These are phyloP conservation scores for Pterocarpus macrocarpus DNA, from an alignment of 306 rosid species.

Conservation along the genomic window DNA sequence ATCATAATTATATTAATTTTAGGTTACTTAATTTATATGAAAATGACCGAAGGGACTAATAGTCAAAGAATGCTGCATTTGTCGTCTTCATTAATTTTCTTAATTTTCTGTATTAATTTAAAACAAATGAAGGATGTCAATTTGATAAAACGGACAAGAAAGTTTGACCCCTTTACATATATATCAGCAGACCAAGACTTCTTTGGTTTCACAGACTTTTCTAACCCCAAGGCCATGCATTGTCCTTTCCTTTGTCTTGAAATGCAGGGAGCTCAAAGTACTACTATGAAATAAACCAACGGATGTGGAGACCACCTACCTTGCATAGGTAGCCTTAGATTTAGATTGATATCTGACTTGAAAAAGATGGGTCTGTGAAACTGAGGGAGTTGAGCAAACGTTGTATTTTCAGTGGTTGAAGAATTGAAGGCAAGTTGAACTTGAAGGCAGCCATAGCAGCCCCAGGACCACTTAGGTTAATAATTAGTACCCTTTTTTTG, in stretches of 20 bases:
- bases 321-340: conserved; percentile 9
- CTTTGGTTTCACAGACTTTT: conserved; percentile 10
- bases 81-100: neutral
- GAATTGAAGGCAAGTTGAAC: conserved; percentile 30
- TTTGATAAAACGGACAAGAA: neutral
- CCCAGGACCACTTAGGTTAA: conserved; percentile 28
- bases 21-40: too few relatives aligned
- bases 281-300: neutral
- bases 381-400: conserved; percentile 11
- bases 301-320: conserved; percentile 42
- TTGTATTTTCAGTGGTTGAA: conserved; percentile 20
- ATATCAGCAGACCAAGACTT: neutral
- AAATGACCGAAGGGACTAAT: too few relatives aligned
- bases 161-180: neutral
- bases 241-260: conserved; percentile 22
- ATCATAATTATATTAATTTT: too few relatives aligned
- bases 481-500: neutral
- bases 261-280: neutral
- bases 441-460: neutral
- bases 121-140: neutral
- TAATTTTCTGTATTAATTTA: neutral
- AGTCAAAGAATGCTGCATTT: neutral
- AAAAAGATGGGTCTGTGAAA: conserved; percentile 36
- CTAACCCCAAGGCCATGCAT: conserved; percentile 33
- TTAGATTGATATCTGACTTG: conserved; percentile 41